Base-by-base conservation (phyloP, 306 rosid genomes). In the Hylodesmum podocarpum region DNA sequence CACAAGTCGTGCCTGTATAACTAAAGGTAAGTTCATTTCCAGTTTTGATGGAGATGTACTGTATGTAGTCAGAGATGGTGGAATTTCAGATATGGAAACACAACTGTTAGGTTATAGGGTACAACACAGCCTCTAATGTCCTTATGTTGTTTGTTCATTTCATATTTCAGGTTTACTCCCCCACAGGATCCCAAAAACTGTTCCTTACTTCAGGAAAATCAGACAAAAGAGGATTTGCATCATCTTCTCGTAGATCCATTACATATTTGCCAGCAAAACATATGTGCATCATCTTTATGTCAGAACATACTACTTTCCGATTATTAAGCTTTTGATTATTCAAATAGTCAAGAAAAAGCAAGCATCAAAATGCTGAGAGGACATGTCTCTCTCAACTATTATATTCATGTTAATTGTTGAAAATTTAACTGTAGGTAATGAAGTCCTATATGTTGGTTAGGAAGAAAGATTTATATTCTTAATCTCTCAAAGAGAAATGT, bases 141-240 rank as follows among this genome's bases (percentile, higher is more conserved):
- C 57, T 15, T 54, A 46, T 46, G 15, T 21, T 55, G 68, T 53
- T 36, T 57, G 19, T 54, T 53, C 53, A 18, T 47, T 72, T 50
- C 40, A 4, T 66, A 55, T 50, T 66, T 73, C 44, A 39, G 76
- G 54, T 57, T 84, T 24, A 80, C 25, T 33, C 49, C 18, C 12
- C 58, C 65, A 27, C 27, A 10, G 46, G 49, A 46, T 24, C 69
- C 29, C 16, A 46, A 77, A 33, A 44, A 19, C 53, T 53, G 66
- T 18, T 65, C 63, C 57, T 25, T 24, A 27, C 74, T 85, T 85
- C 81, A 82, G 90, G 89, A 73, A 84, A 59, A 75, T 71, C 74
- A 9, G 88, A 86, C 67, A 81, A 82, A 80, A 85, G 75, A 54
- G 51, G 75, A 81, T 68, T 68, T 62, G 63, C 72, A 83, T 14